Evolutionary conservation across 352 stramenopile genomes (phyloP).

Genomic region (Globisporangium orthogonon): DNA sequence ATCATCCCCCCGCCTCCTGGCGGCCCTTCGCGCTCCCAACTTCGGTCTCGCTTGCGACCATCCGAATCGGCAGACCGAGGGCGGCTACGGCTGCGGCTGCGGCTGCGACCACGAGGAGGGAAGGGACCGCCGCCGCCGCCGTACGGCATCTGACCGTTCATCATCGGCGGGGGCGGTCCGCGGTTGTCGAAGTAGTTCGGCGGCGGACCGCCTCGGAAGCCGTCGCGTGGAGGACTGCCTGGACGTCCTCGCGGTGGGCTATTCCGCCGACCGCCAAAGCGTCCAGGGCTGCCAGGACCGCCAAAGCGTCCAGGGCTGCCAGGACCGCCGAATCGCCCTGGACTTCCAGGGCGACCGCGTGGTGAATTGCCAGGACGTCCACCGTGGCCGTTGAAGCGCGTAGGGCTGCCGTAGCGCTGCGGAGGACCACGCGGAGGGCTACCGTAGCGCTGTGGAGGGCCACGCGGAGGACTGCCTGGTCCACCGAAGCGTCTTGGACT

Average conservation of each 20-base stretch:
- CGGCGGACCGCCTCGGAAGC: constrained; percentile 14
- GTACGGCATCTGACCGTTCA: constrained; percentile 11
- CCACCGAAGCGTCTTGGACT: neutral
- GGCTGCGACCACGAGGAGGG: constrained; percentile 21
- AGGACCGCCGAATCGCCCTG: neutral
- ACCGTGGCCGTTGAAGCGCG: neutral
- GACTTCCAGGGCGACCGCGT: neutral
- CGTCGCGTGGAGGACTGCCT: constrained; percentile 18
- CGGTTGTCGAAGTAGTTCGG: constrained; percentile 25
- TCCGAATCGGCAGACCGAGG: constrained; percentile 5
- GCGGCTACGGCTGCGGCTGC: constrained; percentile 20
- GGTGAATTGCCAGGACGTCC: neutral
- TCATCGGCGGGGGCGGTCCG: constrained; percentile 21
- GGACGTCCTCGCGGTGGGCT: neutral
- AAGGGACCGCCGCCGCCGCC: constrained; percentile 4
- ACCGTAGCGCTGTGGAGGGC: too few species aligned
- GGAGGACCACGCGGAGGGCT: too few species aligned
- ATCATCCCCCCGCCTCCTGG: constrained; percentile 1
- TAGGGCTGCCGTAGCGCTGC: neutral
- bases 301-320: neutral
- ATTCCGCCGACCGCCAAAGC: neutral
- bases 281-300: constrained; percentile 2
- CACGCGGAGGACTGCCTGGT: too few species aligned
- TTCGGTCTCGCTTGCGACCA: constrained; percentile 11
- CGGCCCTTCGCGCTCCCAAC: constrained; percentile 12